A percentile compares a stretch with the other conserved stretches of the same genome.
These are phyloP conservation scores for Isabelozyma heimii DNA, from an alignment of 805 yeast genomes.

Conservation along the genomic window DNA sequence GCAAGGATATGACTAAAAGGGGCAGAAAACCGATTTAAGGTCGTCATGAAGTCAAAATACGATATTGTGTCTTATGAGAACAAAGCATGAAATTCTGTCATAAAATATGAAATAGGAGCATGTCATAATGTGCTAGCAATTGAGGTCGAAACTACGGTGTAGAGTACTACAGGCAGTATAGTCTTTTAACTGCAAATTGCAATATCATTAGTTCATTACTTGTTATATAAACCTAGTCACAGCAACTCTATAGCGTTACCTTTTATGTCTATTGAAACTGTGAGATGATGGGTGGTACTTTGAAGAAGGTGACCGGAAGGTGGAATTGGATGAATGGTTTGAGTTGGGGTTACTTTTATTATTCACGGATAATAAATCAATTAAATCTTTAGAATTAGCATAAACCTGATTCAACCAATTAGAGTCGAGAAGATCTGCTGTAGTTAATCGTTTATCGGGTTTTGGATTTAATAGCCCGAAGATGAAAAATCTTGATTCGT, in stretches of 20 bases:
- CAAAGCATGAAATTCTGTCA: no score
- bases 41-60: no score
- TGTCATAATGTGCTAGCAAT: no score
- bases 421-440: constrained; percentile 24
- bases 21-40: no score
- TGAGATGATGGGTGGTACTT: background rate
- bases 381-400: constrained; percentile 35
- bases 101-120: no score
- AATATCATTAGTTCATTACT: background rate
- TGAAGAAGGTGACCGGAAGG: background rate
- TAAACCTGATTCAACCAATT: constrained; percentile 40
- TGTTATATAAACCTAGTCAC: background rate
- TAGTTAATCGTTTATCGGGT: constrained; percentile 18
- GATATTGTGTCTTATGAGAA: no score
- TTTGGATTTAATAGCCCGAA: constrained; percentile 34
- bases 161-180: no score
- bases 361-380: constrained; percentile 1
- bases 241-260: background rate
- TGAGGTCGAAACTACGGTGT: no score
- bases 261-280: background rate
- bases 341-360: background rate
- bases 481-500: constrained; percentile 32
- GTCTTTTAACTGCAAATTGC: no score
- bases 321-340: background rate
- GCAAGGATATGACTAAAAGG: no score